Evolutionary conservation across 192 early-diverging fungal species (phyloP).

Genomic region (Podila epicladia): DNA sequence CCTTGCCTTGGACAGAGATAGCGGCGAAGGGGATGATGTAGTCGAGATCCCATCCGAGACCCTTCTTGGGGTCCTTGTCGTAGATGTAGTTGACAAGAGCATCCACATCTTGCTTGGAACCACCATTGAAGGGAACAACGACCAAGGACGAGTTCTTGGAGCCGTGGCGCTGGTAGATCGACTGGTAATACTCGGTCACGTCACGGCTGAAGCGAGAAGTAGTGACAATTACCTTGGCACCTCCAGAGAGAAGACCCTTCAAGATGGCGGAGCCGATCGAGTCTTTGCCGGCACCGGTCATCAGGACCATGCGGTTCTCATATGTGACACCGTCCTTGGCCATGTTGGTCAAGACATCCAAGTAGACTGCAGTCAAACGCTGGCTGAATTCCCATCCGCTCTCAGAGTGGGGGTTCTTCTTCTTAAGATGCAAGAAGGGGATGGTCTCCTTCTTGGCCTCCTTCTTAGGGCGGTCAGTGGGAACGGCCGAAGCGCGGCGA

Average conservation of each 20-base stretch:
- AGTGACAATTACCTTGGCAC: slow-evolving; percentile 89
- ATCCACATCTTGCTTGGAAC: slow-evolving; percentile 84
- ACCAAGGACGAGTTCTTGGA: slow-evolving; percentile 85
- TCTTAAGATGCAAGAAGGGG: slow-evolving; percentile 81
- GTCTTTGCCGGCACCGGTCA: slow-evolving; percentile 90
- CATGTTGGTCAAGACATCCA: slow-evolving; percentile 83
- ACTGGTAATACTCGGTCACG: slow-evolving; percentile 86
- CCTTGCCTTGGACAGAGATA: slow-evolving; percentile 87
- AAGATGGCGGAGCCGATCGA: slow-evolving; percentile 91
- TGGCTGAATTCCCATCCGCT: slow-evolving; percentile 87
- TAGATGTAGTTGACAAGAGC: slow-evolving; percentile 92
- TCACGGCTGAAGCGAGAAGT: slow-evolving; percentile 88
- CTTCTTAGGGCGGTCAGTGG: slow-evolving; percentile 62
- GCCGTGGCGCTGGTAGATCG: slow-evolving; percentile 90
- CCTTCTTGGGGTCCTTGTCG: slow-evolving; percentile 71
- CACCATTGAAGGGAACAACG: slow-evolving; percentile 96
- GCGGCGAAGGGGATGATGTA: slow-evolving; percentile 96
- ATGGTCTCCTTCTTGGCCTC: slow-evolving; percentile 72
- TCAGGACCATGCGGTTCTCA: slow-evolving; percentile 84
- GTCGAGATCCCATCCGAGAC: slow-evolving; percentile 94
- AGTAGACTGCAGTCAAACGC: slow-evolving; percentile 80
- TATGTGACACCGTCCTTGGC: slow-evolving; percentile 88
- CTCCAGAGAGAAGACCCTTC: slow-evolving; percentile 85
- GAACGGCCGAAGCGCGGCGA: slow-evolving; percentile 57
- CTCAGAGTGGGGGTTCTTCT: slow-evolving; percentile 71